These are phyloP conservation scores for Tolypocladium paradoxum DNA, from an alignment of 2,329 filamentous ascomycete genomes.

Conservation along the genomic window DNA sequence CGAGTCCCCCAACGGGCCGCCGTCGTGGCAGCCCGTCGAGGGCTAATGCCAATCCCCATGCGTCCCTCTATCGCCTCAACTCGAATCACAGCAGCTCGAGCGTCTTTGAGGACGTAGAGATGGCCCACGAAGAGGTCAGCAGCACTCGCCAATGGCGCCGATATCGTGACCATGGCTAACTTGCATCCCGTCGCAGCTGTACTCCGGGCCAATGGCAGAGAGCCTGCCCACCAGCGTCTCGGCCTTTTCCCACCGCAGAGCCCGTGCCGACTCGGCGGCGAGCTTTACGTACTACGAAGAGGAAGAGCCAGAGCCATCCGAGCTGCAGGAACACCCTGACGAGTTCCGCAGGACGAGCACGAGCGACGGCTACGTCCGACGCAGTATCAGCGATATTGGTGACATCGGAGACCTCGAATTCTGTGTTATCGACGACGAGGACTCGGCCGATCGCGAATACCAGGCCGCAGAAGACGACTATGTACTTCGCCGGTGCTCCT, in stretches of 20 bases:
- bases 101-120: conserved; percentile 92
- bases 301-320: conserved; percentile 37
- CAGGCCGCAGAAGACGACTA: conserved; percentile 32
- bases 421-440: conserved; percentile 28
- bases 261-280: conserved; percentile 69
- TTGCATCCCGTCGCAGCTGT: conserved; percentile 43
- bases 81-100: conserved; percentile 67
- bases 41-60: not conserved
- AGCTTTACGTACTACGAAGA: conserved; percentile 87
- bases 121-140: conserved; percentile 85
- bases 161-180: not conserved
- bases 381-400: conserved; percentile 26
- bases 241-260: conserved; percentile 78
- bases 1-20: not conserved
- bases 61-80: conserved; percentile 44
- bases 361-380: conserved; percentile 14
- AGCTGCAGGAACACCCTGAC: conserved; percentile 16
- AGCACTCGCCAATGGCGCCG: not conserved
- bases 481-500: conserved; percentile 49
- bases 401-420: conserved; percentile 29
- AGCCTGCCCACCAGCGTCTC: conserved; percentile 90
- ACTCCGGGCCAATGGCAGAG: conserved; percentile 86
- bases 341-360: conserved; percentile 14
- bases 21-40: not conserved
- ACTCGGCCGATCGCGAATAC: conserved; percentile 29